These are phyloP conservation scores for Fusarium zealandicum DNA, from an alignment of 2,329 filamentous ascomycete genomes.

Conservation along the genomic window DNA sequence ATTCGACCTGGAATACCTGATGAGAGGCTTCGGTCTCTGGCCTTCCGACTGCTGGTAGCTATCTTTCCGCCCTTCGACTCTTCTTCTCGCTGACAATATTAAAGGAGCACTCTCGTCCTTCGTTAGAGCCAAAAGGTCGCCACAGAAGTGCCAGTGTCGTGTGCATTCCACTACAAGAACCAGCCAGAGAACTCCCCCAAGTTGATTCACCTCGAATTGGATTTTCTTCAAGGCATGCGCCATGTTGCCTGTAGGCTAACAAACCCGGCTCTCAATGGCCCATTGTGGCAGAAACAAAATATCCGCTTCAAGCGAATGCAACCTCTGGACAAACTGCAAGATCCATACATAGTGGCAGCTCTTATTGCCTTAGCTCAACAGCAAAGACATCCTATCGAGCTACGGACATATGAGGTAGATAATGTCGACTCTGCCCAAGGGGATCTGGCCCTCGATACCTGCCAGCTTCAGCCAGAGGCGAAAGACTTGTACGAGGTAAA, in stretches of 20 bases:
- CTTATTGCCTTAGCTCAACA: conserved; percentile 6
- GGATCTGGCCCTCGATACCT: too few relatives aligned
- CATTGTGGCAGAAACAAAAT: not conserved
- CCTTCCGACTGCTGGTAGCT: not conserved
- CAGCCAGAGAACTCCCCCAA: too few relatives aligned
- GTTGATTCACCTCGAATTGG: too few relatives aligned
- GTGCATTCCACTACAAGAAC: not conserved
- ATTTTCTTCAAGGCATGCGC: too few relatives aligned
- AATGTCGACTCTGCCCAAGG: too few relatives aligned
- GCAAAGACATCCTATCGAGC: not conserved
- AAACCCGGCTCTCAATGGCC: not conserved
- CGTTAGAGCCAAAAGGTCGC: not conserved
- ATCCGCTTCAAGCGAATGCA: not conserved
- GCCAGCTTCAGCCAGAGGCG: not conserved
- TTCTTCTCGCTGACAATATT: not conserved
- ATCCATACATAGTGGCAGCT: not conserved
- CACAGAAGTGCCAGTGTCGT: not conserved
- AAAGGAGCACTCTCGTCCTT: not conserved
- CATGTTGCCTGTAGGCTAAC: too few relatives aligned
- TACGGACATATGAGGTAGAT: too few relatives aligned
- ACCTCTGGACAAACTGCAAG: not conserved
- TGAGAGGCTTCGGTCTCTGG: not conserved
- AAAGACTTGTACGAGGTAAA: not conserved
- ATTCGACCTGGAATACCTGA: not conserved
- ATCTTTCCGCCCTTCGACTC: not conserved